These are phyloP conservation scores for Diophrys sp. DNA, from an alignment of 73 alveolate genomes.

Conservation along the genomic window DNA sequence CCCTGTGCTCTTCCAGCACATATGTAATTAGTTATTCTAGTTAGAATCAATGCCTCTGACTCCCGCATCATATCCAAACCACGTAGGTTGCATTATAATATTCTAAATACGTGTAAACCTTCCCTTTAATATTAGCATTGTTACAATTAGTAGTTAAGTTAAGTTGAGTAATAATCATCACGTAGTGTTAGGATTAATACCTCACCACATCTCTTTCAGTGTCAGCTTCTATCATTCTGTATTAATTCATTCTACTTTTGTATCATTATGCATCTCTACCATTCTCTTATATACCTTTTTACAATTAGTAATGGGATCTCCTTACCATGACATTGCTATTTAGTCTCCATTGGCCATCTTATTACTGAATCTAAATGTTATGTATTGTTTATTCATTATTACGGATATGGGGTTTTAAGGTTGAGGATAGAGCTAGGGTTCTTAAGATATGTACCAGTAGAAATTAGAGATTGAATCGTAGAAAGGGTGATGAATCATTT, in stretches of 20 bases:
- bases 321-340: constrained; percentile 40
- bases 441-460: constrained; percentile 5
- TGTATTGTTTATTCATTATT: constrained; percentile 15
- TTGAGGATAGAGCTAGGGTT: background rate
- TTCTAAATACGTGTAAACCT: too few relatives aligned
- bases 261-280: too few relatives aligned
- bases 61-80: constrained; percentile 52
- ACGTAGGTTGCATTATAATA: constrained; percentile 27
- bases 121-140: constrained; percentile 18
- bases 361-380: constrained; percentile 6
- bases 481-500: too few relatives aligned
- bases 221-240: too few relatives aligned
- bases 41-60: constrained; percentile 26
- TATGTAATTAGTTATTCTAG: constrained; percentile 29
- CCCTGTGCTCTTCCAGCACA: constrained; percentile 38
- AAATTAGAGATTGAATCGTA: constrained; percentile 3
- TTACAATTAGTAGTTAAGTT: too few relatives aligned
- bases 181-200: too few relatives aligned
- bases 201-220: too few relatives aligned
- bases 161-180: too few relatives aligned
- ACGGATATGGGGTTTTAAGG: background rate
- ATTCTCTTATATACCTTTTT: too few relatives aligned
- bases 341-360: constrained; percentile 46
- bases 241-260: too few relatives aligned
- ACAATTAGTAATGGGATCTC: constrained; percentile 20